Base-by-base conservation (phyloP, 2,329 filamentous ascomycete species). In the Diaporthe batatas region DNA sequence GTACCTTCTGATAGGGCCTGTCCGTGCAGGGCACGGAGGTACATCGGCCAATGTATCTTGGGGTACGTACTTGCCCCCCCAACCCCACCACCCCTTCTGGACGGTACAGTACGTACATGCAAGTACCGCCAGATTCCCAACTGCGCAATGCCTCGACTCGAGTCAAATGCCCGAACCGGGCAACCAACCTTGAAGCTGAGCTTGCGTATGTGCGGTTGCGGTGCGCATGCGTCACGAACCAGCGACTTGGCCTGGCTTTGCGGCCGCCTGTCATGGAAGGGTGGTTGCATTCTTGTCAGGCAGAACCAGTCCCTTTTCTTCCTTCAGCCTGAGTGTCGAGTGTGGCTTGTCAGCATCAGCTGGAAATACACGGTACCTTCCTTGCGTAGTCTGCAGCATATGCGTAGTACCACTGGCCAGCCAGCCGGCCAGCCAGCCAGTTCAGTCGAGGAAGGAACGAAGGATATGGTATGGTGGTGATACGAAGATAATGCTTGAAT, bases 201-300 rank as follows among this genome's bases (percentile, higher is more conserved):
- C 34, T 10, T 42, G 16, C 8, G 55, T 39, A n/a, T n/a, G n/a
- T n/a, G n/a, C n/a, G n/a, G n/a, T n/a, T n/a, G n/a, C n/a, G n/a
- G 64, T 16, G 53, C 14, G 53, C 51, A 59, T 39, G 25, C 39
- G 29, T 42, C n/a, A 53, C 57, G 68, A 71, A 71, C 68, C 23
- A 49, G 51, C 68, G 44, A 62, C 68, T 71, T 71, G 68, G 57
- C 68, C 68, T 70, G n/a, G 47, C 11, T 42, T 36, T 18, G 39
- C 42, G 54, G 68, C 53, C 23, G 53, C 53, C 54, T 58, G 39
- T 44, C 68, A 32, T 62, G 36, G 11, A 42, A 44, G n/a, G 14
- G 21, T 34, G 53, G 8, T 34, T 23, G 14, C 23, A 42, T 42
- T 25, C 29, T 39, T 25, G 34, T 44, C 23, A 6, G 57, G 57